Conservation (phyloP, 2,329 filamentous ascomycete species). For the Xylaria sp. region DNA sequence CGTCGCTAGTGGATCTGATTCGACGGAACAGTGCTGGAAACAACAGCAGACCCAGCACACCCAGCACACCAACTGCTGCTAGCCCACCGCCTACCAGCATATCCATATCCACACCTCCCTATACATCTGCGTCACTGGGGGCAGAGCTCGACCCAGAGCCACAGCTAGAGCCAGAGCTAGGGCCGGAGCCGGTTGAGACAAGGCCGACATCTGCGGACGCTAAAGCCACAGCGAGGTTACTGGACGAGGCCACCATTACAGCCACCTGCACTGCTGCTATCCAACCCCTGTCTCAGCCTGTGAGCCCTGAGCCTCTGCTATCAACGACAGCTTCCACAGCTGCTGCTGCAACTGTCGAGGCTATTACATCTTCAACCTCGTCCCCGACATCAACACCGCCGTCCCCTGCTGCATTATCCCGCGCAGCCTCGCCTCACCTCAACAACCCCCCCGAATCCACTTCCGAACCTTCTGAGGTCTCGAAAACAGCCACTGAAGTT, state of each 20-base stretch:
- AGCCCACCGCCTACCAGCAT: constrained; percentile 20
- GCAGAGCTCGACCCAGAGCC: not conserved
- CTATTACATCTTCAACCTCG: constrained; percentile 34
- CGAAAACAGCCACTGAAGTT: constrained; percentile 38
- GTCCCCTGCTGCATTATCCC: constrained; percentile 37
- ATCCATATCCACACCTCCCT: constrained; percentile 31
- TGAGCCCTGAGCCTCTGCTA: constrained; percentile 36
- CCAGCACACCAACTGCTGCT: constrained; percentile 12
- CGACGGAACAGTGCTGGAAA: constrained; percentile 39
- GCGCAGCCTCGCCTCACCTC: constrained; percentile 41
- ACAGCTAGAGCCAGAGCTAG: constrained; percentile 8
- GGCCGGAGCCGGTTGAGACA: too few relatives aligned
- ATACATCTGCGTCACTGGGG: constrained; percentile 35
- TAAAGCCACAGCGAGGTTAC: constrained; percentile 18
- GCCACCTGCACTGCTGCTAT: constrained; percentile 28
- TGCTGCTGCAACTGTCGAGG: constrained; percentile 25
- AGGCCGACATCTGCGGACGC: constrained; percentile 16
- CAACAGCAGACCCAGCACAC: constrained; percentile 28
- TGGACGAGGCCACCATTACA: constrained; percentile 12
- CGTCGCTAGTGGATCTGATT: constrained; percentile 59
- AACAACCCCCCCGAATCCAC: constrained; percentile 36
- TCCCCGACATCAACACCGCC: constrained; percentile 38
- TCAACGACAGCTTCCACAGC: constrained; percentile 37
- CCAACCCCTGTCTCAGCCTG: constrained; percentile 36
- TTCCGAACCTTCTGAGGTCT: constrained; percentile 37